Evolutionary conservation across 179 eudicot genomes (phyloP).

Genomic region (Spinacia oleracea): DNA sequence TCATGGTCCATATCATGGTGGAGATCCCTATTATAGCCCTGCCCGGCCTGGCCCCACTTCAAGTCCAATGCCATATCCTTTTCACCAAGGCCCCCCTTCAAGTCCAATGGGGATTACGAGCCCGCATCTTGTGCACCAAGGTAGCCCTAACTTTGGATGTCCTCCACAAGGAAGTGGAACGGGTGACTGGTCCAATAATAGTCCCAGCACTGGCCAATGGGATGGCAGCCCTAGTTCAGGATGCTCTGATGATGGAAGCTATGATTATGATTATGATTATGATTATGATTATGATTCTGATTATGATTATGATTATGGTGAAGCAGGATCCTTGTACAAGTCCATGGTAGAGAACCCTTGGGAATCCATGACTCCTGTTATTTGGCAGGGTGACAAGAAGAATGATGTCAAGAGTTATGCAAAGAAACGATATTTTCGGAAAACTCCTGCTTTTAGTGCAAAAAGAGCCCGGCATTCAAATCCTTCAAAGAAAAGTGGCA

Average conservation of each 20-base stretch:
- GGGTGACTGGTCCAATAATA: conserved; percentile 32
- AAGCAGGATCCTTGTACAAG: conserved; percentile 46
- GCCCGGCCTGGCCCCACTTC: conserved; percentile 27
- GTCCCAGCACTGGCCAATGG: conserved; percentile 29
- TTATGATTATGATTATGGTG: conserved; percentile 29
- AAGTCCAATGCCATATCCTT: conserved; percentile 33
- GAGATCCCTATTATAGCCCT: conserved; percentile 28
- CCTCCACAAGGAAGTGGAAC: conserved; percentile 35
- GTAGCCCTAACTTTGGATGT: conserved; percentile 32
- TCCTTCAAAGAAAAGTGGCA: conserved; percentile 37
- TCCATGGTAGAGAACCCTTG: conserved; percentile 85
- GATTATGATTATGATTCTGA: no score
- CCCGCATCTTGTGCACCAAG: conserved; percentile 33
- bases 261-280: no score
- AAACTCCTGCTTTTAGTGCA: conserved; percentile 24
- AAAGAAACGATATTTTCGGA: conserved; percentile 26
- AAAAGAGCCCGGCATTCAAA: conserved; percentile 50
- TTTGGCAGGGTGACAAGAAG: conserved; percentile 41
- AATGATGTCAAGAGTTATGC: conserved; percentile 10
- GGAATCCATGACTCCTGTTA: conserved; percentile 55
- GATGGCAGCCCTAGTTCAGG: conserved; percentile 36
- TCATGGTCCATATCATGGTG: no score
- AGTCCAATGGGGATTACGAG: conserved; percentile 30
- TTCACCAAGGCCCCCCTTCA: conserved; percentile 31
- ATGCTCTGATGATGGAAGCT: conserved; percentile 41